These are phyloP conservation scores for Meripilus lineatus DNA, from an alignment of 1,284 basidiomycete species.

Conservation along the genomic window DNA sequence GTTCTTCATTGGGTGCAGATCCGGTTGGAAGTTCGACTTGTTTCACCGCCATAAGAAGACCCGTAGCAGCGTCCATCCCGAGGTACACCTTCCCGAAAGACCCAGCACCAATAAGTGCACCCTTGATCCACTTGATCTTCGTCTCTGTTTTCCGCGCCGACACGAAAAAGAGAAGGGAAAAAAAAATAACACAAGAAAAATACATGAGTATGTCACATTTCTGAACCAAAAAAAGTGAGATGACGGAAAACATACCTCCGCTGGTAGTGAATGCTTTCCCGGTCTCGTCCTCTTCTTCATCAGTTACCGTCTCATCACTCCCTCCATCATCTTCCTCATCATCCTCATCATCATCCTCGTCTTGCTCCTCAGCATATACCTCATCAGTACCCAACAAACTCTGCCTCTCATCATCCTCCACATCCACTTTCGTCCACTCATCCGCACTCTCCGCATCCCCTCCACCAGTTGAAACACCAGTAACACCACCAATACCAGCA, in stretches of 20 bases:
- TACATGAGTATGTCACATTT: constrained; percentile 12
- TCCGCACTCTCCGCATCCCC: constrained; percentile 49
- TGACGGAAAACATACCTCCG: constrained; percentile 43
- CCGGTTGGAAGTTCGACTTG: constrained; percentile 94
- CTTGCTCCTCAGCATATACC: constrained; percentile 30
- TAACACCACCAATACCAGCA: too few relatives aligned
- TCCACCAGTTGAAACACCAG: too few relatives aligned
- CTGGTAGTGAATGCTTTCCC: constrained; percentile 56
- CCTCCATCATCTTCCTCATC: constrained; percentile 30
- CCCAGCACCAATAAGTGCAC: constrained; percentile 95
- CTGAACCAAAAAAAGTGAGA: constrained; percentile 18
- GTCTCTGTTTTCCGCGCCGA: too few relatives aligned
- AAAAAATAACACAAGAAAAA: not conserved
- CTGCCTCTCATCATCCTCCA: constrained; percentile 38
- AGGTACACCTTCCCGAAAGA: constrained; percentile 96
- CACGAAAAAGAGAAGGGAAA: constrained; percentile 1
- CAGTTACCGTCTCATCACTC: constrained; percentile 40
- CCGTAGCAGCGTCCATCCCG: constrained; percentile 94
- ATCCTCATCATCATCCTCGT: constrained; percentile 32
- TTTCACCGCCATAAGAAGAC: constrained; percentile 98
- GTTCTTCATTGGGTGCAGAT: constrained; percentile 84
- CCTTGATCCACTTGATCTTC: constrained; percentile 97
- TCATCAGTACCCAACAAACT: constrained; percentile 29
- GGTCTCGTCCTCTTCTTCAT: constrained; percentile 40
- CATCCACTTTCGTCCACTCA: constrained; percentile 64